phyloP scores from a whole-genome alignment of 2,329 filamentous ascomycete species.

The Sphaceloma murrayae region DNA sequence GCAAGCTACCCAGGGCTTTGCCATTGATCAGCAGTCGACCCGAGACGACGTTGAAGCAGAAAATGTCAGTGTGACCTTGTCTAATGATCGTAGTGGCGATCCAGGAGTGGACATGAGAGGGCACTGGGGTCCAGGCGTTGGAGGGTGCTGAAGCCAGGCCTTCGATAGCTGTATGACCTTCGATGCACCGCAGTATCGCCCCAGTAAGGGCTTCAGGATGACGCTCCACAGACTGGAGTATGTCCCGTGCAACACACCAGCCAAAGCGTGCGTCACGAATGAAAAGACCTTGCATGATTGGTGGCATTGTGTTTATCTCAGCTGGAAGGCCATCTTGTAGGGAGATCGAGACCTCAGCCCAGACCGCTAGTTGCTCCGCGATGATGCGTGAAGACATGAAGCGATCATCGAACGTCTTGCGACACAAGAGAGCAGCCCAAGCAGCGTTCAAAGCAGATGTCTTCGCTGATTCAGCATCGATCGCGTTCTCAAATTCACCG shows the following conservation, averaged over 20 bases:
- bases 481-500: constrained; percentile 34
- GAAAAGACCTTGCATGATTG: too few species aligned
- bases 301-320: not conserved
- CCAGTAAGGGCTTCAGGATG: too few species aligned
- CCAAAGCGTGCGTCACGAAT: too few species aligned
- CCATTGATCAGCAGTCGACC: constrained; percentile 44
- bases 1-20: constrained; percentile 44
- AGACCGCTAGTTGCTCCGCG: constrained; percentile 22
- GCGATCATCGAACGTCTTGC: constrained; percentile 36
- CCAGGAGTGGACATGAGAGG: constrained; percentile 24
- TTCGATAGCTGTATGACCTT: too few species aligned
- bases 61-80: constrained; percentile 25
- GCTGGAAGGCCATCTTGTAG: constrained; percentile 39
- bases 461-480: constrained; percentile 32
- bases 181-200: too few species aligned
- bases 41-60: constrained; percentile 35
- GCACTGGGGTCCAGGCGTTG: constrained; percentile 32
- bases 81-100: not conserved
- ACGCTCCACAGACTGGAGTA: too few species aligned
- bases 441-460: constrained; percentile 38
- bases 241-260: too few species aligned
- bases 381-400: constrained; percentile 18
- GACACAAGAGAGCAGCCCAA: constrained; percentile 49
- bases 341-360: constrained; percentile 34
- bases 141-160: constrained; percentile 25